Evolutionary conservation across 352 stramenopile genomes (phyloP).

Genomic region (Blastocystis sp.): DNA sequence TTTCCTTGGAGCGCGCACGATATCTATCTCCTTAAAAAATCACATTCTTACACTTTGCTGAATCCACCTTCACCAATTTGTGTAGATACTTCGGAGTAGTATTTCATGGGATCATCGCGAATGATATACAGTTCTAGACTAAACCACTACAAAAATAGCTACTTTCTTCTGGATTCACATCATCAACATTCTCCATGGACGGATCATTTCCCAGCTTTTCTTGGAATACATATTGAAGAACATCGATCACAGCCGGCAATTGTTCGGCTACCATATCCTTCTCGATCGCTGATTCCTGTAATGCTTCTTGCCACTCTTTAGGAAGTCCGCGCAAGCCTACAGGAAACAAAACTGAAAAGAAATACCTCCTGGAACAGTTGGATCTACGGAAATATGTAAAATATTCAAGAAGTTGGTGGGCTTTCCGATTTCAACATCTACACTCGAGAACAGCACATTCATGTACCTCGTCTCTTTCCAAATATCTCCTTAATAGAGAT

Average conservation of each 20-base stretch:
- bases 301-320: slow-evolving; percentile 66
- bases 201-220: background rate
- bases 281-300: slow-evolving; percentile 70
- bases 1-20: slow-evolving; percentile 4
- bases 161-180: background rate
- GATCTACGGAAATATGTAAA: slow-evolving; percentile 67
- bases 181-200: background rate
- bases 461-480: background rate
- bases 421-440: background rate
- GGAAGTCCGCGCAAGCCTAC: slow-evolving; percentile 67
- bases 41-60: slow-evolving; percentile 68
- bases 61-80: slow-evolving; percentile 69
- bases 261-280: slow-evolving; percentile 65
- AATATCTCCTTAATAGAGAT: background rate
- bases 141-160: slow-evolving; percentile 49
- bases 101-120: slow-evolving; percentile 66
- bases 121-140: slow-evolving; percentile 66
- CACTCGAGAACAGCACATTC: background rate
- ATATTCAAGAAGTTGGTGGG: background rate
- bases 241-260: background rate
- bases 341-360: background rate
- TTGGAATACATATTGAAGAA: background rate
- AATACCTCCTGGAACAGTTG: slow-evolving; percentile 62
- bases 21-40: slow-evolving; percentile 50
- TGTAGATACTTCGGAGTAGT: background rate